phyloP scores from a whole-genome alignment of 2,329 filamentous ascomycete genomes.

The Ustilaginoidea virens region DNA sequence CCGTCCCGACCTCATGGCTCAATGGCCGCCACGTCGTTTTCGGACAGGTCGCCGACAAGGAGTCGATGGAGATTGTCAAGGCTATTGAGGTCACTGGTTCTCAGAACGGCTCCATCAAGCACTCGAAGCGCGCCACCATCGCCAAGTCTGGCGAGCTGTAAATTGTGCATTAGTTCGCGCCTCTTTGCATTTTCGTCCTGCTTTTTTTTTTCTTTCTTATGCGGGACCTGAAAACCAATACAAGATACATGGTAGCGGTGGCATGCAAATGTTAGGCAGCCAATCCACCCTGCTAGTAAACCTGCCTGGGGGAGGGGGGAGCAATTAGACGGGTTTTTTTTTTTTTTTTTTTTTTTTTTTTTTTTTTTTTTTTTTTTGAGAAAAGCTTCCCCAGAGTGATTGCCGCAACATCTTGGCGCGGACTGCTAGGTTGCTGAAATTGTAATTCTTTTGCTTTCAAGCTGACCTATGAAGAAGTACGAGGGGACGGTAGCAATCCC shows the following conservation, averaged over 20 bases:
- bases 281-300: neutral
- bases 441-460: too few relatives aligned
- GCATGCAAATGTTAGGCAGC: constrained; percentile 1
- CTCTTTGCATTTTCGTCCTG: constrained; percentile 5
- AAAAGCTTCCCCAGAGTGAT: too few relatives aligned
- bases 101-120: constrained; percentile 37
- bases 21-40: constrained; percentile 76
- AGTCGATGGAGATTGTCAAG: constrained; percentile 38
- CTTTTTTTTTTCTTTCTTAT: too few relatives aligned
- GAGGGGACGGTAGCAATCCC: too few relatives aligned
- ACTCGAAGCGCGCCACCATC: constrained; percentile 43
- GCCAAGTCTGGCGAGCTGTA: constrained; percentile 35
- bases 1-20: constrained; percentile 75
- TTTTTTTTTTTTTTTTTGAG: too few relatives aligned
- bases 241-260: constrained; percentile 1
- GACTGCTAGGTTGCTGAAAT: too few relatives aligned
- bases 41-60: constrained; percentile 48
- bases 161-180: constrained; percentile 10
- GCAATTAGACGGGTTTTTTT: too few relatives aligned
- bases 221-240: constrained; percentile 1
- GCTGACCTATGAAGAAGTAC: too few relatives aligned
- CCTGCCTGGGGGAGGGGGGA: too few relatives aligned
- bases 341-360: too few relatives aligned
- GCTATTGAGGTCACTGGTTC: constrained; percentile 46
- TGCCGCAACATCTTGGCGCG: too few relatives aligned